phyloP scores from a whole-genome alignment of 1,284 basidiomycete species.

The Tilletia caries region DNA sequence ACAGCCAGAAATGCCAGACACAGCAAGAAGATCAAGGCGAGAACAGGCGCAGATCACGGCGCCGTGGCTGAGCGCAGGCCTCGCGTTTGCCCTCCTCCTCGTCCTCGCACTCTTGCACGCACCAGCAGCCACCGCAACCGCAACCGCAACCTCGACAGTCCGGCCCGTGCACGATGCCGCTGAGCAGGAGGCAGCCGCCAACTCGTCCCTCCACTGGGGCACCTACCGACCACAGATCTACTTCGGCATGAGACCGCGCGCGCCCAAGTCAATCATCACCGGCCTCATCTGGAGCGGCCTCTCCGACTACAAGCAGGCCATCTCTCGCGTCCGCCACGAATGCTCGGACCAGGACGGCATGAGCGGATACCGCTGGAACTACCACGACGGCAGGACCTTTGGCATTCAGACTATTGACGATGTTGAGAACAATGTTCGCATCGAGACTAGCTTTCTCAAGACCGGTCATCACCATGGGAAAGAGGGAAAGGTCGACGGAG shows the following conservation, averaged over 20 bases:
- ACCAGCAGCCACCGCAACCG: too few species aligned
- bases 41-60: too few species aligned
- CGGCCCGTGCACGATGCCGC: background rate
- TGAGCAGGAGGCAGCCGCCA: slow-evolving; percentile 18
- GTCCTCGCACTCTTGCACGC: too few species aligned
- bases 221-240: slow-evolving; percentile 86
- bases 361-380: slow-evolving; percentile 77
- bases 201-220: slow-evolving; percentile 73
- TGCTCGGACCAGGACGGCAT: slow-evolving; percentile 83
- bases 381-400: slow-evolving; percentile 78
- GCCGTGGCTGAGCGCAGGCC: too few species aligned
- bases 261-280: slow-evolving; percentile 81
- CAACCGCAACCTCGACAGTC: background rate
- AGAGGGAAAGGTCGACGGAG: slow-evolving; percentile 51
- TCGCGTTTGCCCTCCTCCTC: too few species aligned
- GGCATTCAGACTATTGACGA: slow-evolving; percentile 81
- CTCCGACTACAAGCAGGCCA: slow-evolving; percentile 25
- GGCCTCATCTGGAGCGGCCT: slow-evolving; percentile 75
- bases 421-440: slow-evolving; percentile 72
- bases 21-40: too few species aligned
- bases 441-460: slow-evolving; percentile 82
- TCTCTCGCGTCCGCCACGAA: slow-evolving; percentile 68
- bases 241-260: slow-evolving; percentile 78
- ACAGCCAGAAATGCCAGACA: too few species aligned
- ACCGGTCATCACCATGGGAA: slow-evolving; percentile 55